Evolutionary conservation across 257 asterid species (phyloP).

Genomic region (Osmanthus fragrans): DNA sequence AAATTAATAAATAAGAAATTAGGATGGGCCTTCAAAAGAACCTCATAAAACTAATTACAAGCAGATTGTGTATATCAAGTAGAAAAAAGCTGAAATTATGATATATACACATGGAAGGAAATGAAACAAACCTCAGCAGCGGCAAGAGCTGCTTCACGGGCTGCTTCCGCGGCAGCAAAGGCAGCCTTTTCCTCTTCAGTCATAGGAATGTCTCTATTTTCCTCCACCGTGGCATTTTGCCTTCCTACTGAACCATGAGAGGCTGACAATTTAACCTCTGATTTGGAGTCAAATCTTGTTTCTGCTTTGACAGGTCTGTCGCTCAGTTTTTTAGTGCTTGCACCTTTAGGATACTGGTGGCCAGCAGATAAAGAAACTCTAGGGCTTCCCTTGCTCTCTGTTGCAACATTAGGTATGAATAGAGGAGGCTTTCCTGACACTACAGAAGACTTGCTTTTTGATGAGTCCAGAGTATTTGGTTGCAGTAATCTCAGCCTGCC

Average conservation of each 20-base stretch:
- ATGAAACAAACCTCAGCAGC: conserved; percentile 87
- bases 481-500: conserved; percentile 58
- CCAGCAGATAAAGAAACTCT: conserved; percentile 34
- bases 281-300: conserved; percentile 39
- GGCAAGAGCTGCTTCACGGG: conserved; percentile 87
- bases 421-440: conserved; percentile 78
- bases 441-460: conserved; percentile 49
- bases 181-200: conserved; percentile 95
- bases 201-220: conserved; percentile 50
- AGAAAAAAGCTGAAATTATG: neutral
- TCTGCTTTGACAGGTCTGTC: conserved; percentile 42
- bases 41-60: conserved; percentile 15
- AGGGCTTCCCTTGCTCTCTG: conserved; percentile 41
- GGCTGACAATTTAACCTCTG: conserved; percentile 50
- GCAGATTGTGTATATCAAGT: conserved; percentile 7
- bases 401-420: conserved; percentile 38
- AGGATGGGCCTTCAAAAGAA: conserved; percentile 6
- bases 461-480: conserved; percentile 44
- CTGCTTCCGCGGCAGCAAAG: conserved; percentile 89
- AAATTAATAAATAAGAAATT: neutral
- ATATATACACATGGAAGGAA: conserved; percentile 22
- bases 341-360: conserved; percentile 34
- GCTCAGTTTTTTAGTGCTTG: conserved; percentile 42
- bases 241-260: conserved; percentile 58
- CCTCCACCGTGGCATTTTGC: conserved; percentile 46